Base-by-base conservation (phyloP, 129 eudicot species). In the Kitagawia praeruptora region DNA sequence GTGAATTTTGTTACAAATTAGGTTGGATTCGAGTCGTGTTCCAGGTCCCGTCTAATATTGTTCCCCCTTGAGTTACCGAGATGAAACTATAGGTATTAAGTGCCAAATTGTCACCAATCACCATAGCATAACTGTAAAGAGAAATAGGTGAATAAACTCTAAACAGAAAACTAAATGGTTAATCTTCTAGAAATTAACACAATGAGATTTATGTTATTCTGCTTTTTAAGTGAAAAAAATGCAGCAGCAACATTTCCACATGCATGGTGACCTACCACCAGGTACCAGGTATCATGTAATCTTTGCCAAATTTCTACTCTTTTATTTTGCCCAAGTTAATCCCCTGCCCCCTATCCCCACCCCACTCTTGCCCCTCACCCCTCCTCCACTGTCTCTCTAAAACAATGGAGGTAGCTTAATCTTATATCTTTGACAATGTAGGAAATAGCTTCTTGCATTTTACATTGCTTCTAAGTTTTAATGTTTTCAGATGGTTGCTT, bases 281-380 rank as follows among this genome's bases (percentile, higher is more conserved):
- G 66, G 66, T 28, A 61, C 69, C 69, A 61, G 69, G 69, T n/a
- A 61, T 61, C 69, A 61, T 61, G 69, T 61, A 61, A 61, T 61
- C 69, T 25, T 61, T 61, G 34, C 69, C 69, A 61, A 61, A 9
- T 61, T n/a, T 34, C 73, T 67, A 31, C 41, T 31, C 23, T 3
- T 67, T 28, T 66, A 0, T 8, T 10, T 61, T 8, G 61, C 61
- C 61, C 1, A 18, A 53, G 8, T 53, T 53, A 18, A 51, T 31
- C 67, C 67, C 10, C 42, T 40, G 42, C 42, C 42, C 42, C 45
- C 8, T 7, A 6, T 6, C 47, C 47, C 47, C 47, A 44, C 47
- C 47, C 47, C 47, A 44, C 13, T 44, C 47, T 44, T 44, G 8
- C 64, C 70, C 4, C 70, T 2, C 31, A 25, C 70, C 10, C 70